A percentile compares a stretch with the other conserved stretches of the same genome.
These are phyloP conservation scores for Flaveria trinervia DNA, from an alignment of 129 eudicot genomes.

Conservation along the genomic window DNA sequence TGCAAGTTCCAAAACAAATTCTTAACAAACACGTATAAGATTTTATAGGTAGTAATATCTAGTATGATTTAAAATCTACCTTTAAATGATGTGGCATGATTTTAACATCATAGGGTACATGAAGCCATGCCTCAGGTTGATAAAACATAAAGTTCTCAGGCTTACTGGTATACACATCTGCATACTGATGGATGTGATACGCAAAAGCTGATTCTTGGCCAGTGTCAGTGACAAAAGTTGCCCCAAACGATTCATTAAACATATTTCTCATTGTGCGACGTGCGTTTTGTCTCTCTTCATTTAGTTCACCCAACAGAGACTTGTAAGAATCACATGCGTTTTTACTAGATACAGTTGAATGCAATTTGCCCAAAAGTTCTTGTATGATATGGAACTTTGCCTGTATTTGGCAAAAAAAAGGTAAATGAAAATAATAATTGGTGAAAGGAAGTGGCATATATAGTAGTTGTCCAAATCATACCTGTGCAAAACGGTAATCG, in stretches of 20 bases:
- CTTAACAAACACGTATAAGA: neutral
- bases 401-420: slow-evolving; percentile 39
- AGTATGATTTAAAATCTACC: slow-evolving; percentile 40
- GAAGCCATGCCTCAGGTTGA: slow-evolving; percentile 97
- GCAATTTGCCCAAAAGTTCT: slow-evolving; percentile 95
- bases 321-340: slow-evolving; percentile 51
- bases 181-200: slow-evolving; percentile 91
- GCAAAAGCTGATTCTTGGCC: slow-evolving; percentile 98
- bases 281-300: slow-evolving; percentile 83
- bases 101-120: slow-evolving; percentile 88
- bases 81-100: slow-evolving; percentile 99
- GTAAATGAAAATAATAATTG: neutral
- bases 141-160: slow-evolving; percentile 91
- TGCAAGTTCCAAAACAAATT: slow-evolving; percentile 15
- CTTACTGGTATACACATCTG: slow-evolving; percentile 94
- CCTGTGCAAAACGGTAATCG: slow-evolving; percentile 91
- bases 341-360: slow-evolving; percentile 54
- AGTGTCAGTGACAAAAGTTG: slow-evolving; percentile 89
- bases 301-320: slow-evolving; percentile 73
- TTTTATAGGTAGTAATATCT: neutral
- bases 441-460: neutral
- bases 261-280: slow-evolving; percentile 75
- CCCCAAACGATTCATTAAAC: slow-evolving; percentile 93
- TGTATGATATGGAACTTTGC: slow-evolving; percentile 90
- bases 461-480: slow-evolving; percentile 23